Percentiles rank a stretch among this genome's conserved stretches.
These are phyloP conservation scores for Daldinia sp. DNA, from an alignment of 2,329 filamentous ascomycete species.

Conservation along the genomic window DNA sequence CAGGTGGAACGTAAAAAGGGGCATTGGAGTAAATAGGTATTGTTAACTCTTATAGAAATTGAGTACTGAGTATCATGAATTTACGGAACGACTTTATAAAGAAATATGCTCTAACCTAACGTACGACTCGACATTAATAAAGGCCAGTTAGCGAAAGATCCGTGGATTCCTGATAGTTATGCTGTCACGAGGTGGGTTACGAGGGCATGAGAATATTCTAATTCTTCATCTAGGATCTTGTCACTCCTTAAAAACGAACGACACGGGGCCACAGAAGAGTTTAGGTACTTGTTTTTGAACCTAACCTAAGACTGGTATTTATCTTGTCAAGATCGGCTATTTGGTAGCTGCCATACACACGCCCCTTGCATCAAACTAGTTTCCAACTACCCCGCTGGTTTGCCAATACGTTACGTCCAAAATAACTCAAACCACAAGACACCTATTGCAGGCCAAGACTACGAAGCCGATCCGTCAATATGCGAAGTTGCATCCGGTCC, in stretches of 20 bases:
- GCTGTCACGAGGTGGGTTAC: too few relatives aligned
- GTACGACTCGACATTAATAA: too few relatives aligned
- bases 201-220: too few relatives aligned
- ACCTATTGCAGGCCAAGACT: slow-evolving; percentile 56
- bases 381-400: slow-evolving; percentile 2
- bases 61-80: too few relatives aligned
- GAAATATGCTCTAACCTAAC: too few relatives aligned
- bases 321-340: not conserved
- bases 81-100: too few relatives aligned
- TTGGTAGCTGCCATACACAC: not conserved
- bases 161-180: too few relatives aligned
- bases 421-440: not conserved
- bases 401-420: not conserved
- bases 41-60: too few relatives aligned
- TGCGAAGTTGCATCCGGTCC: slow-evolving; percentile 56
- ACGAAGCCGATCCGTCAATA: slow-evolving; percentile 59
- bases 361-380: not conserved
- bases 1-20: not conserved
- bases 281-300: not conserved
- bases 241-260: not conserved
- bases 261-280: not conserved
- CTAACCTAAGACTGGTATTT: not conserved
- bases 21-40: too few relatives aligned
- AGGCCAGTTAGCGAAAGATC: too few relatives aligned
- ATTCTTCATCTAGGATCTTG: not conserved